These are phyloP conservation scores for Dalechampia spathulata DNA, from an alignment of 441 rosid species.

Conservation along the genomic window DNA sequence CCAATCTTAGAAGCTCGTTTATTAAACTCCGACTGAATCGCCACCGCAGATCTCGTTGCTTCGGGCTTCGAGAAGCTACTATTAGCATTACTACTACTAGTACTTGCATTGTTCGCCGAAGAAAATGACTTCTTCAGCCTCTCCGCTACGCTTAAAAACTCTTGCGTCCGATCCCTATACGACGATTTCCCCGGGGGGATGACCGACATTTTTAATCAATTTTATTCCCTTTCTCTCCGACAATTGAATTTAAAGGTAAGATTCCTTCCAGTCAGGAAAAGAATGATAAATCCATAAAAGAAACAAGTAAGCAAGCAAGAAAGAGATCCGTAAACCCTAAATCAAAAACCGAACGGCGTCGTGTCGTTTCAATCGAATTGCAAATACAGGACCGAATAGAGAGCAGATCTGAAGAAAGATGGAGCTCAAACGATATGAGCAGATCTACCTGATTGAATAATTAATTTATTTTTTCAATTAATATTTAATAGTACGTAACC, in stretches of 20 bases:
- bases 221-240: no score
- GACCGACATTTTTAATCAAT: conserved; percentile 11
- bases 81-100: conserved; percentile 9
- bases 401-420: no score
- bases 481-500: no score
- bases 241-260: no score
- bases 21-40: conserved; percentile 31
- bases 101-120: conserved; percentile 19
- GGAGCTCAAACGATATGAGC: no score
- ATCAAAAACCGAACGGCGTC: neutral
- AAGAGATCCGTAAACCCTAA: conserved; percentile 13
- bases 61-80: conserved; percentile 6
- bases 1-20: conserved; percentile 33
- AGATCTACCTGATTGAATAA: no score
- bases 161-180: conserved; percentile 30
- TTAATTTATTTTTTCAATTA: no score
- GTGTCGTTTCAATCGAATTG: neutral
- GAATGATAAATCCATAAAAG: neutral
- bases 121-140: conserved; percentile 28
- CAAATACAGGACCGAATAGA: neutral
- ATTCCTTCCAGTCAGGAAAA: no score
- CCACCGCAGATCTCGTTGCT: conserved; percentile 21
- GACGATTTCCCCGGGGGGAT: conserved; percentile 21
- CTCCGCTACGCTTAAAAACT: conserved; percentile 31
- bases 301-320: neutral